Evolutionary conservation across 495 filamentous ascomycete species (phyloP), one percentile per base, ranked within the genome.

Genomic region (Talaromyces stipitatus): DNA sequence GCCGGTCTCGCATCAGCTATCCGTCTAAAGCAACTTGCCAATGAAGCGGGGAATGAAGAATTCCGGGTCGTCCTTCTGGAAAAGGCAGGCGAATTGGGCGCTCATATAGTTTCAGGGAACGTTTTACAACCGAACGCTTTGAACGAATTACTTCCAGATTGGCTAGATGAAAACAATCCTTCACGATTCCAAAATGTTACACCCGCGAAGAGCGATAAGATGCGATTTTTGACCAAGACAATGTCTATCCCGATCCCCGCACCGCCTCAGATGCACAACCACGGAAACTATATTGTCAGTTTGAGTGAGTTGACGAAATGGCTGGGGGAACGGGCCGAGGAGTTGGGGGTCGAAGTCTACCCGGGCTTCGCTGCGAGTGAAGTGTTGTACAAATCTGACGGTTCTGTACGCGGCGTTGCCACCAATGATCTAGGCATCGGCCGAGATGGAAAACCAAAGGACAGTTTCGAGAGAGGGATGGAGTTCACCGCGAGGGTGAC

Each of bases 301-400:
- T 71, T 99, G 64, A 97, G 92, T 66, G 88, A 97, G 67, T 84
- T 97, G 59, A 86, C 85, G 30, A 96, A 92, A 68, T 99, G 94
- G 94, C 75, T 99, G 12, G 90, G 88, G 14, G 94, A 97, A 67
- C 81, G 94, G 20, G 94, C 94, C 3, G 95, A 97, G 73, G 94
- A 97, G 69, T 60, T 96, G 24, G 94, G 92, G n/a, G 95, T 97
- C n/a, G 94, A 99, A 70, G 81, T 99, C 10, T 99, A 96, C 61
- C 88, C 94, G 10, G 94, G 94, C 14, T 97, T 99, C 60, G 92
- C 94, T 11, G 94, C 94, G 8, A 88, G 88, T 30, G 94, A 99
- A 72, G 79, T 99, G 16, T 78, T 99, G 46, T 99, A 97, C 69
- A 82, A 82, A 30, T 60, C 81, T 8, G 92, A 96, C 66, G 92